These are phyloP conservation scores for Mucor mucedo DNA, from an alignment of 371 early-diverging fungal genomes.

Conservation along the genomic window DNA sequence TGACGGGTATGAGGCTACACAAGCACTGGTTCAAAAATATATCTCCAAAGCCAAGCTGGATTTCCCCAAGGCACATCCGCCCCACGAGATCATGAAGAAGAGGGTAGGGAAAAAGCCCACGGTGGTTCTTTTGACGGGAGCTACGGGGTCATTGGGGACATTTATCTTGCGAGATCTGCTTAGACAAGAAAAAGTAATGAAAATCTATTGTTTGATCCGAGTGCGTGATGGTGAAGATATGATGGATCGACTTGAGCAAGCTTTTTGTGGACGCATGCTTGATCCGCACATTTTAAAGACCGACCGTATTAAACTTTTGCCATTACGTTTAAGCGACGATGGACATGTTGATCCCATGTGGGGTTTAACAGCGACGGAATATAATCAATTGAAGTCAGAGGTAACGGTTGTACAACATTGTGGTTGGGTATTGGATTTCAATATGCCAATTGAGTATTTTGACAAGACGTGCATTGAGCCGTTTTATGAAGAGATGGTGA, in stretches of 20 bases:
- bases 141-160: conserved; percentile 49
- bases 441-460: conserved; percentile 35
- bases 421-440: conserved; percentile 45
- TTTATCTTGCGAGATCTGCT: conserved; percentile 38
- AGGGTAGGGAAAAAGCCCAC: too few species aligned
- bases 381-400: conserved; percentile 29
- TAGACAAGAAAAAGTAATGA: conserved; percentile 21
- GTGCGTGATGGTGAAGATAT: conserved; percentile 9
- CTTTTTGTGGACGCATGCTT: conserved; percentile 30
- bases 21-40: conserved; percentile 20
- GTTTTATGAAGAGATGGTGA: conserved; percentile 33
- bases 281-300: conserved; percentile 21
- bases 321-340: background rate
- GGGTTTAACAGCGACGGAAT: conserved; percentile 26
- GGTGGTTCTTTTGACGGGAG: conserved; percentile 44
- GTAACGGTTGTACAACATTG: conserved; percentile 36
- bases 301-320: conserved; percentile 15
- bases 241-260: conserved; percentile 22
- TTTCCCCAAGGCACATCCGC: background rate
- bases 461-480: conserved; percentile 36
- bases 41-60: conserved; percentile 27
- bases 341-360: conserved; percentile 11
- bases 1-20: conserved; percentile 15
- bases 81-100: background rate
- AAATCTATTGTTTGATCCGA: conserved; percentile 38